phyloP scores from a whole-genome alignment of 371 early-diverging fungal species.

The Mucor mucedo region DNA sequence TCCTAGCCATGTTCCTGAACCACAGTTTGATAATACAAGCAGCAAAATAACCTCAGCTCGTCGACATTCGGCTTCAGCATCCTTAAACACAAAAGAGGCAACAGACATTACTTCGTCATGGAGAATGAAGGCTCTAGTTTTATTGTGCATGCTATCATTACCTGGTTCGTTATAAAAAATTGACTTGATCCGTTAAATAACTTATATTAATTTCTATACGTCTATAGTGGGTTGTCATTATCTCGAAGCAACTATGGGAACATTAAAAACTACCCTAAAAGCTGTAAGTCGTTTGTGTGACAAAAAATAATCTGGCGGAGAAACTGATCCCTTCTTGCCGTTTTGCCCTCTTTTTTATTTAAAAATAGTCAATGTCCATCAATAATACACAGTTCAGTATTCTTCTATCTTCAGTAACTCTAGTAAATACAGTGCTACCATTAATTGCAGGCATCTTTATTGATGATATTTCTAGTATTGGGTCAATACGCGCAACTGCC shows the following conservation, averaged over 20 bases:
- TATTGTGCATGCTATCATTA: conserved; percentile 27
- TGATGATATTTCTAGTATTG: conserved; percentile 42
- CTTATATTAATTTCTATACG: too few species aligned
- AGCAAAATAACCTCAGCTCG: background rate
- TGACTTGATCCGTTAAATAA: background rate
- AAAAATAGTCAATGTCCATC: conserved; percentile 50
- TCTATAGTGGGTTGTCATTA: conserved; percentile 46
- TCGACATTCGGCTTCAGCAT: conserved; percentile 6
- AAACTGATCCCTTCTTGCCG: conserved; percentile 13
- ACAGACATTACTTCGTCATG: conserved; percentile 13
- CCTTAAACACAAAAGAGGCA: conserved; percentile 13
- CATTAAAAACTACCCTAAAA: conserved; percentile 47
- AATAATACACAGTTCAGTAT: conserved; percentile 76
- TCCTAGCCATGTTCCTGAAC: background rate
- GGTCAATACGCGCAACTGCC: conserved; percentile 45
- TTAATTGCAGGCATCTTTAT: conserved; percentile 68
- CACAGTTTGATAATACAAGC: conserved; percentile 2
- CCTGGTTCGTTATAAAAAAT: conserved; percentile 18
- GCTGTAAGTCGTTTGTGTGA: conserved; percentile 29
- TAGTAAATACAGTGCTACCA: conserved; percentile 74
- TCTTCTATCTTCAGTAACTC: conserved; percentile 70
- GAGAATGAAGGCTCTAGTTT: conserved; percentile 27
- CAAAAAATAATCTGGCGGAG: background rate
- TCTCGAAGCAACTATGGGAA: conserved; percentile 49
- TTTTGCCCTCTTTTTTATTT: conserved; percentile 1